Conservation (phyloP, 805 yeast species). For the Lipomyces starkeyi region DNA sequence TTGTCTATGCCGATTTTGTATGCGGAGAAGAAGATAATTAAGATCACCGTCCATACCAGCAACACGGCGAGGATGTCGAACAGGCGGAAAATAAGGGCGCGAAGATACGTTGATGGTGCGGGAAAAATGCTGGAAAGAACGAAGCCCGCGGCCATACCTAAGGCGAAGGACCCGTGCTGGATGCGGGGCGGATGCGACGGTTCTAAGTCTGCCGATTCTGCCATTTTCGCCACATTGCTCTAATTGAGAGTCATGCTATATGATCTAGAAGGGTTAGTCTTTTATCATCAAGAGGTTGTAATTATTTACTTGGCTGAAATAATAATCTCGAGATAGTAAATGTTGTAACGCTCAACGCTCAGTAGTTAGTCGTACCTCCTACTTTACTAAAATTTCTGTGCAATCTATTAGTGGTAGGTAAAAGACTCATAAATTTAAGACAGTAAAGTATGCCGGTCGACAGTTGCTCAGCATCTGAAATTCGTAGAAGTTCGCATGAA, state of each 20-base stretch:
- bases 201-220: not conserved
- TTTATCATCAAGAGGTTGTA: not conserved
- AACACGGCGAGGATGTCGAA: slow-evolving; percentile 5
- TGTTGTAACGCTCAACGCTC: too few relatives aligned
- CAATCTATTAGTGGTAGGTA: too few relatives aligned
- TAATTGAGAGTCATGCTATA: not conserved
- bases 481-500: too few relatives aligned
- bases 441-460: too few relatives aligned
- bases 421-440: too few relatives aligned
- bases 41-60: slow-evolving; percentile 20
- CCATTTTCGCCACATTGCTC: not conserved
- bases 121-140: slow-evolving; percentile 23
- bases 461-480: too few relatives aligned
- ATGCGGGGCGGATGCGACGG: not conserved
- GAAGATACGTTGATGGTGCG: slow-evolving; percentile 8
- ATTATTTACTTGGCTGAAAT: not conserved
- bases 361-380: too few relatives aligned
- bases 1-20: slow-evolving; percentile 8
- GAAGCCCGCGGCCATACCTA: slow-evolving; percentile 19
- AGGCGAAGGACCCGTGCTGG: not conserved
- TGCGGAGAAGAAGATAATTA: slow-evolving; percentile 1
- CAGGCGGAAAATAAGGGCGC: slow-evolving; percentile 6
- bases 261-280: not conserved
- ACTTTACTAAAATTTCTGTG: too few relatives aligned
- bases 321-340: not conserved